Base-by-base conservation (phyloP, 495 filamentous ascomycete genomes). In the Aspergillus ostianus region DNA sequence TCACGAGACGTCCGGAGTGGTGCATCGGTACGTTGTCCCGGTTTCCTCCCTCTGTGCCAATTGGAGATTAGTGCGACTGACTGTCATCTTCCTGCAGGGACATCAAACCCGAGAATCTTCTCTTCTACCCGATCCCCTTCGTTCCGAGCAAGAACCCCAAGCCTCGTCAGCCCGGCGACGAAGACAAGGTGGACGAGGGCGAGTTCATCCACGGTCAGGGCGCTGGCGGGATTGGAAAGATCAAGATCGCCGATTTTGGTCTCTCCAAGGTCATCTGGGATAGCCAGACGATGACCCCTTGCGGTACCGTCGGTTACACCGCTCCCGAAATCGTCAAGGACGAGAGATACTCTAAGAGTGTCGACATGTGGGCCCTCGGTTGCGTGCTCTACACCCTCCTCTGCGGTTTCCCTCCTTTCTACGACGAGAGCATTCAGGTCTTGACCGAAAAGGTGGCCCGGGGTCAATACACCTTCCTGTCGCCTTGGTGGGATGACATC, bases 261-360 rank as follows among this genome's bases (percentile, higher is more conserved):
- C 77, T 98, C 10, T 97, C 93, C 48, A 98, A 98, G 75, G 87
- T 98, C 56, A 91, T 98, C 10, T 98, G 94, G 94, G 95, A 98
- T 66, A 92, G 85, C 57, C 90, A 96, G 69, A 98, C 94, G n/a
- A 97, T 97, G 92, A 98, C 94, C 2, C 94, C 94, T 20, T 98
- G 94, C 73, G 94, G 94, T 32, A 98, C 94, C 4, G 94, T 98
- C 56, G 94, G 94, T 30, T 98, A 98, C 72, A 98, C 94, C 17
- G 94, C 94, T n/a, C 94, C 94, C 6, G 94, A 98, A 73, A 98
- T 98, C 53, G 94, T 98, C 55, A 98, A 98, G 75, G 94, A 98
- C 75, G 94, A 98, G 72, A 86, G 93, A 44, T 98, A 98, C 68
- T 98, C 94, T 7, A 98, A 98, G 79, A 93, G 91, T 65, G 94